Evolutionary conservation across 768 basidiomycete genomes (phyloP).

Genomic region (Boletus patriciae): DNA sequence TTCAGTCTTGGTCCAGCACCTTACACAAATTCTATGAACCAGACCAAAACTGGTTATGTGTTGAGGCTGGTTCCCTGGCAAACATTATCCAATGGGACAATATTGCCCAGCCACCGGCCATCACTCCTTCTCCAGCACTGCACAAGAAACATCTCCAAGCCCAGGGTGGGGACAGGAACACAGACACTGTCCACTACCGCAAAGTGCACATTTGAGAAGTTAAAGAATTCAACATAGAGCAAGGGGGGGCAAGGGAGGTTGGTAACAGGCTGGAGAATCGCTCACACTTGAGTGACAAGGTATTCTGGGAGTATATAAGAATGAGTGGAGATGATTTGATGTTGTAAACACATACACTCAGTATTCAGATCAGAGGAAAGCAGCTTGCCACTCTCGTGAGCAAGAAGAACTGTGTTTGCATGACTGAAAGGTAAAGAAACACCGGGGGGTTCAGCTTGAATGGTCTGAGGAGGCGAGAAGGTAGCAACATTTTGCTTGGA

Average conservation of each 20-base stretch:
- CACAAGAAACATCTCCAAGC: background rate
- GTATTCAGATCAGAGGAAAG: background rate
- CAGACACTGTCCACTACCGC: background rate
- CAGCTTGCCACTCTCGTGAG: constrained; percentile 7
- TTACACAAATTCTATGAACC: no score
- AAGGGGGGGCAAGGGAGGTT: background rate
- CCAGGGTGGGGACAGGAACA: background rate
- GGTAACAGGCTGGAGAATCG: constrained; percentile 1
- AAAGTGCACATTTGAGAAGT: background rate
- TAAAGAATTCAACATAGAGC: background rate
- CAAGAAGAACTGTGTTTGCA: constrained; percentile 4
- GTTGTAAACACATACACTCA: no score
- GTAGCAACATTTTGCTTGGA: background rate
- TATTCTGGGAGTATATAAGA: no score
- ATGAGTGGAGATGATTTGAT: no score
- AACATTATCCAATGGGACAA: background rate
- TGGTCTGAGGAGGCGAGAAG: constrained; percentile 5
- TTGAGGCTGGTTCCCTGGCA: no score
- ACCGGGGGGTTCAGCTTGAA: constrained; percentile 8
- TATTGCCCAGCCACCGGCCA: background rate
- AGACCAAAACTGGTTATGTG: no score
- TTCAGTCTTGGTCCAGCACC: no score
- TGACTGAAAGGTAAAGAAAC: background rate
- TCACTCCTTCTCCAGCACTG: background rate
- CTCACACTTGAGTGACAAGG: background rate